These are phyloP conservation scores for Eremochloa ophiuroides DNA, from an alignment of 176 grass and related monocot species.

Conservation along the genomic window DNA sequence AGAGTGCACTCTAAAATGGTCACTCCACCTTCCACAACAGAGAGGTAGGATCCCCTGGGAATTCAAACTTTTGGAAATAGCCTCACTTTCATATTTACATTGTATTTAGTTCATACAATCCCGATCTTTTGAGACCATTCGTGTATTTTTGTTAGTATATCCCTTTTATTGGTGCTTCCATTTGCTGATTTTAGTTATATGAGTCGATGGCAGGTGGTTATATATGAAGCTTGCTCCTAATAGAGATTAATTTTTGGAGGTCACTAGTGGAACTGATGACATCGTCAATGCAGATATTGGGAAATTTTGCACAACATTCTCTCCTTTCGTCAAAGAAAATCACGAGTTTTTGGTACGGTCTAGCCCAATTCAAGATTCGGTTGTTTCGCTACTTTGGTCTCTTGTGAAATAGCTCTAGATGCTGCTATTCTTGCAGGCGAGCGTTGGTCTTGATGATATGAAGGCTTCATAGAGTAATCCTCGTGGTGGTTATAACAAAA, in stretches of 20 bases:
- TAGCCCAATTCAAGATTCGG: neutral
- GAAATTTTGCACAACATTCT: conserved; percentile 84
- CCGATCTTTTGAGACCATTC: no score
- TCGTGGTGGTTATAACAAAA: conserved; percentile 1
- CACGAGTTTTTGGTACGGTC: conserved; percentile 70
- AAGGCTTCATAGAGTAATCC: conserved; percentile 73
- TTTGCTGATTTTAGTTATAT: conserved; percentile 11
- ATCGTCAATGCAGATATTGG: conserved; percentile 86
- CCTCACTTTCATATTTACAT: no score
- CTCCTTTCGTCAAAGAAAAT: conserved; percentile 77
- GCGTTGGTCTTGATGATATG: conserved; percentile 80
- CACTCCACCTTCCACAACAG: no score
- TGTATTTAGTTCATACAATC: no score
- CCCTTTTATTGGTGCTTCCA: neutral
- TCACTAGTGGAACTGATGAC: conserved; percentile 65
- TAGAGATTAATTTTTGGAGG: conserved; percentile 94
- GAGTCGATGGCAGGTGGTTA: conserved; percentile 46
- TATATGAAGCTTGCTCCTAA: conserved; percentile 91
- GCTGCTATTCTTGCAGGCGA: conserved; percentile 61
- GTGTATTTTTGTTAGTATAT: neutral
- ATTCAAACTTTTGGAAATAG: no score
- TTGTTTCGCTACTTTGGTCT: neutral
- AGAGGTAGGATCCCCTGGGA: no score
- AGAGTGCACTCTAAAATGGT: no score
- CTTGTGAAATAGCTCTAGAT: neutral